A percentile compares a stretch with the other conserved stretches of the same genome.
Evolutionary conservation across 495 filamentous ascomycete genomes (phyloP).

Genomic region (Hypomontagnella submonticulosa): DNA sequence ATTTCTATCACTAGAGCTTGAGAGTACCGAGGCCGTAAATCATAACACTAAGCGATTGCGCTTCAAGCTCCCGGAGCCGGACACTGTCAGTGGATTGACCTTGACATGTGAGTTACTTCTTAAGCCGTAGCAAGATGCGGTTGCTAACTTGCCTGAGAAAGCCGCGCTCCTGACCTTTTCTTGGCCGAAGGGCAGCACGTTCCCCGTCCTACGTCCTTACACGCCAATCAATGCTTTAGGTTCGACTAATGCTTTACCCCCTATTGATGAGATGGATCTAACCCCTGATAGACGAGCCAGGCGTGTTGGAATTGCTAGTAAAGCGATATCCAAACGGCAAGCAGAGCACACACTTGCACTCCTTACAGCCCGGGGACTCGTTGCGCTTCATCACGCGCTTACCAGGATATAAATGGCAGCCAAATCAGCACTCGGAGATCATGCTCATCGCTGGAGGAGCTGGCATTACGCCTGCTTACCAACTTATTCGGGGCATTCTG

Average conservation of each 20-base stretch:
- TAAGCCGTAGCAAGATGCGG: background rate
- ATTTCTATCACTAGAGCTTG: constrained; percentile 54
- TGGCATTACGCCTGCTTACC: constrained; percentile 72
- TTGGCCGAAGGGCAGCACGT: constrained; percentile 61
- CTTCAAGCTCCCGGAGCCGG: constrained; percentile 67
- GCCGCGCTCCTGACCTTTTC: constrained; percentile 67
- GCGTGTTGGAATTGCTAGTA: constrained; percentile 67
- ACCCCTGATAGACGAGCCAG: constrained; percentile 57
- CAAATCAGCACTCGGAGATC: constrained; percentile 66
- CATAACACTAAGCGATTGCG: constrained; percentile 73
- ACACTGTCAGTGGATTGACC: constrained; percentile 60
- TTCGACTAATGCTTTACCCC: constrained; percentile 41
- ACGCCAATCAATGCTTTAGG: constrained; percentile 67
- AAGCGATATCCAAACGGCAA: constrained; percentile 74
- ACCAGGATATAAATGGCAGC: constrained; percentile 63
- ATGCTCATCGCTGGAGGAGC: constrained; percentile 71
- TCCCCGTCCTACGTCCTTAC: constrained; percentile 68
- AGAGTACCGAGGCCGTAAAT: constrained; percentile 67
- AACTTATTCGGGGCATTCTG: constrained; percentile 69
- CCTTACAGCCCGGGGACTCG: constrained; percentile 67
- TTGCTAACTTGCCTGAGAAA: constrained; percentile 34
- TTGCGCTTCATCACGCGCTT: constrained; percentile 64
- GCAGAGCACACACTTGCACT: constrained; percentile 70
- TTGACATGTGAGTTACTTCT: constrained; percentile 61
- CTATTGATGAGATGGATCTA: constrained; percentile 7